Evolutionary conservation across 768 basidiomycete species (phyloP), one percentile per base, ranked within the genome.

Genomic region (Phylloporus scabripes): DNA sequence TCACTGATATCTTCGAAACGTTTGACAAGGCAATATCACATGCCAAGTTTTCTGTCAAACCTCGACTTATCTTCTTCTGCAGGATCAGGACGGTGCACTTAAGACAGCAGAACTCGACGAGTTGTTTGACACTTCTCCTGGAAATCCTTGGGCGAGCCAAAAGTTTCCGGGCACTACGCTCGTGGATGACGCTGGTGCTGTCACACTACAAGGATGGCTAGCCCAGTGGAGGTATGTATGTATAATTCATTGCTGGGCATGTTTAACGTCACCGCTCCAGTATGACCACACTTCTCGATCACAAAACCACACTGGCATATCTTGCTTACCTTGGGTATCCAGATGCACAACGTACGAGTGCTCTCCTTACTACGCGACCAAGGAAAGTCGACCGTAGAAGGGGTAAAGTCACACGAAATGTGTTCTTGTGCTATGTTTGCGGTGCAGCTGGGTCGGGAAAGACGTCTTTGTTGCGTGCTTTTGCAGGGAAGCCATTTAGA

Each of bases 381-480:
- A 81, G 92, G 29, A 90, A 90, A 62, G 73, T 81, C 28, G 92
- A 94, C 60, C 78, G 93, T 44, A 79, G 86, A 57, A 92, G 87
- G 64, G 88, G 88, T 53, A 93, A 89, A 67, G 85, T 88, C 17
- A 82, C 87, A 12, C 74, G 95, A 38, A 95, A 93, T 60, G 94
- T 95, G 41, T 95, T 97, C 69, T 69, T 95, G 45, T 88, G 86
- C 58, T 97, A 94, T 67, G 84, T 97, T 7, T 89, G 93, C 50
- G 95, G 95, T 9, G 95, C 94, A 0, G 92, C 94, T 0, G 95
- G 95, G 20, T 92, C 89, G 11, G 95, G 95, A 34, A 99, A 99
- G 74, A 95, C 95, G 8, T 83, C 82, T 9, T 65, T 99, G 17
- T 63, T 98, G 59, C 76, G 88, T 23, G 79, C 85, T 4, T 97